Conservation (phyloP, 108 stramenopile genomes). For the Stephanodiscus minutulus region DNA sequence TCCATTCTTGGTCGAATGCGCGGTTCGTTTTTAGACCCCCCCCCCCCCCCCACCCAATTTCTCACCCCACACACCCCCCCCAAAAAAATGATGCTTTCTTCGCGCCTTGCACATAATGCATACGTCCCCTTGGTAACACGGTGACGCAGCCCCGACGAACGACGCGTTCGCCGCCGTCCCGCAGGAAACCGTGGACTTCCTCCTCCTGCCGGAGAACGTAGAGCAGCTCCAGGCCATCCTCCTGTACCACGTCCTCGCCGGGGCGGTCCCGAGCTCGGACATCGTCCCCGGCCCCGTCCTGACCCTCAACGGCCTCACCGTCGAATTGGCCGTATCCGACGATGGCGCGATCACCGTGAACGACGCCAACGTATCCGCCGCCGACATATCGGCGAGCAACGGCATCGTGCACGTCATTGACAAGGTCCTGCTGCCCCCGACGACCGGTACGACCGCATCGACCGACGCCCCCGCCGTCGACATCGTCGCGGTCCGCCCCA, state of each 20-base stretch:
- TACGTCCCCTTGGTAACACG: no score
- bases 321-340: constrained; percentile 18
- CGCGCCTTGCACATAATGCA: no score
- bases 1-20: no score
- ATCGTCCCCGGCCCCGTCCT: neutral
- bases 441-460: no score
- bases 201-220: constrained; percentile 9
- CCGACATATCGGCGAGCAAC: no score
- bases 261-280: constrained; percentile 8
- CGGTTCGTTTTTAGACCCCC: no score
- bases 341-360: constrained; percentile 4
- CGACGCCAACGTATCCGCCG: no score
- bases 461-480: no score
- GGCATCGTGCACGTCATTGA: no score
- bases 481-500: no score
- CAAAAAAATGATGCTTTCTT: constrained; percentile 25
- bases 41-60: no score
- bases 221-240: constrained; percentile 2
- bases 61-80: neutral
- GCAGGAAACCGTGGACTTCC: constrained; percentile 1
- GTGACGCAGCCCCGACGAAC: constrained; percentile 28
- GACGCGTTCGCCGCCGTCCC: constrained; percentile 29
- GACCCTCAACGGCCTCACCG: neutral
- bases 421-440: no score
- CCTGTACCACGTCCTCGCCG: constrained; percentile 2